Conservation (phyloP, 1,284 basidiomycete species). For the Rhodotorula sp. region DNA sequence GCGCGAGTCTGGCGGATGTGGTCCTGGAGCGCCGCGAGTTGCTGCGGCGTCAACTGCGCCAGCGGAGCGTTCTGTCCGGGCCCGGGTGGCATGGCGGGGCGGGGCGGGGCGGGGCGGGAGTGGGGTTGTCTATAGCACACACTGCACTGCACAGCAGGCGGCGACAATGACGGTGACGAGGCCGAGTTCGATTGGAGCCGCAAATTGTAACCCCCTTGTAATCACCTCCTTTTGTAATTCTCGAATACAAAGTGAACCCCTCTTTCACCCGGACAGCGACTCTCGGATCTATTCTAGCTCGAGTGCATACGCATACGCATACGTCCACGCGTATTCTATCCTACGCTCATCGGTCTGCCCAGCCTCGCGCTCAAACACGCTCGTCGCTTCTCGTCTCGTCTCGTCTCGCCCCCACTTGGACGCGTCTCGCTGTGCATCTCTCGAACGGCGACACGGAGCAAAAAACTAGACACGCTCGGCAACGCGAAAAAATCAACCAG, state of each 20-base stretch:
- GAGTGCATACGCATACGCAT: too few species aligned
- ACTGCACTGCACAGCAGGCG: background rate
- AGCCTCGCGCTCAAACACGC: background rate
- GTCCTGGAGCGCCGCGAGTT: constrained; percentile 34
- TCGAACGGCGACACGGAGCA: too few species aligned
- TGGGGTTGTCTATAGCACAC: background rate
- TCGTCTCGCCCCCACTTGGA: too few species aligned
- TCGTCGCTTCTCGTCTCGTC: background rate
- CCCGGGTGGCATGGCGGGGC: constrained; percentile 20
- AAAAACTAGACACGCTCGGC: background rate
- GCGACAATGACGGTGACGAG: background rate
- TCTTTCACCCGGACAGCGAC: too few species aligned
- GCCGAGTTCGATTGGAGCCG: too few species aligned
- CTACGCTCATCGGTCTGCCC: background rate
- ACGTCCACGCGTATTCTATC: too few species aligned
- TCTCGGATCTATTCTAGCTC: too few species aligned
- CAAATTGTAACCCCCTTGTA: too few species aligned
- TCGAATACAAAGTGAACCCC: too few species aligned
- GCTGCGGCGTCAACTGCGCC: constrained; percentile 31
- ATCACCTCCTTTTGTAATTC: too few species aligned
- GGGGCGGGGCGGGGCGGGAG: background rate
- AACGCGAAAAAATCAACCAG: too few species aligned
- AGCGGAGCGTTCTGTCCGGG: constrained; percentile 11
- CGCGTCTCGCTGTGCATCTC: too few species aligned
- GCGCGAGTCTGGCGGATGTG: constrained; percentile 28